phyloP scores from a whole-genome alignment of 2,329 filamentous ascomycete species.

The Ascomycota sp. region DNA sequence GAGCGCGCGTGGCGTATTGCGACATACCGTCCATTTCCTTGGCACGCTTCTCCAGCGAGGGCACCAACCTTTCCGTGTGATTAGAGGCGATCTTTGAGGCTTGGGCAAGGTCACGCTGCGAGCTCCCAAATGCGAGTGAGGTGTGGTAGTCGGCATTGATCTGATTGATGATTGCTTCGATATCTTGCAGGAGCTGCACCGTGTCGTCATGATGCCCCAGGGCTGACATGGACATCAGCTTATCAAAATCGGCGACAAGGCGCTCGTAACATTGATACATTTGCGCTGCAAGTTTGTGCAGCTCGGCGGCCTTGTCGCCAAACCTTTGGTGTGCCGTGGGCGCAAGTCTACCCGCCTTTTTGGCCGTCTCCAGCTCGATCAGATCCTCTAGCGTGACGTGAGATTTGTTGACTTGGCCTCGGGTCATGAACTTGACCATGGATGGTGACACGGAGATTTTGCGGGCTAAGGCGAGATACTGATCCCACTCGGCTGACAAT shows the following conservation, averaged over 20 bases:
- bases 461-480: constrained; percentile 42
- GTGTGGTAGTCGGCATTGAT: constrained; percentile 72
- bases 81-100: constrained; percentile 42
- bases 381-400: constrained; percentile 51
- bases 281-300: constrained; percentile 37
- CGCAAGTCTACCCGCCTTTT: constrained; percentile 48
- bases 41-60: constrained; percentile 32
- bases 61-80: constrained; percentile 41
- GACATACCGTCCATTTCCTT: constrained; percentile 41
- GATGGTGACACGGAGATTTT: constrained; percentile 42
- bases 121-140: constrained; percentile 46
- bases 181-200: constrained; percentile 55
- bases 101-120: constrained; percentile 36
- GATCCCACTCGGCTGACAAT: constrained; percentile 46
- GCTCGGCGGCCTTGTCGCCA: constrained; percentile 33
- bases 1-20: constrained; percentile 38
- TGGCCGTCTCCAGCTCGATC: constrained; percentile 52
- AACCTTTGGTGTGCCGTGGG: constrained; percentile 38
- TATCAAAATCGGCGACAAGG: constrained; percentile 43
- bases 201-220: constrained; percentile 42
- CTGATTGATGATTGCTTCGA: constrained; percentile 70
- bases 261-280: constrained; percentile 41
- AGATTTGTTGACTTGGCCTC: constrained; percentile 19
- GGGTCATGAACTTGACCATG: constrained; percentile 47
- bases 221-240: constrained; percentile 31